These are phyloP conservation scores for Penicillium angulare DNA, from an alignment of 495 filamentous ascomycete species.

Conservation along the genomic window DNA sequence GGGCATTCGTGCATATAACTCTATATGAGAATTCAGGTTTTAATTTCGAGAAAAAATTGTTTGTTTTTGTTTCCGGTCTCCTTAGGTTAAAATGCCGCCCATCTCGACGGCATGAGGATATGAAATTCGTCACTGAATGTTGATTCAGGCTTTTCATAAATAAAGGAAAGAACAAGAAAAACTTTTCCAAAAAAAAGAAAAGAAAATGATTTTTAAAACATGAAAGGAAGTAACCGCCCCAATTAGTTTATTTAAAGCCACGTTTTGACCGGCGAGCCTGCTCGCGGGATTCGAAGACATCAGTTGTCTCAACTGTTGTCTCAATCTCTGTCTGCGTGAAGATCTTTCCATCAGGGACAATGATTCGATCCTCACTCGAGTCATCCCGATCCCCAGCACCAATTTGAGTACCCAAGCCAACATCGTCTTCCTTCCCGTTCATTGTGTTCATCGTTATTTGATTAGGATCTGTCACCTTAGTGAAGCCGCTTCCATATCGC, in stretches of 20 bases:
- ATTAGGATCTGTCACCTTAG: conserved; percentile 26
- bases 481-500: conserved; percentile 31
- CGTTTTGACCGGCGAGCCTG: conserved; percentile 16
- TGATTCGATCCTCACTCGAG: conserved; percentile 35
- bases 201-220: not conserved
- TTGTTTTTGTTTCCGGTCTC: too few species aligned
- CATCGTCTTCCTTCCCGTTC: conserved; percentile 15
- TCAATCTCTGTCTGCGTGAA: conserved; percentile 38
- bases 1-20: too few species aligned
- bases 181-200: not conserved
- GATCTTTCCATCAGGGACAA: conserved; percentile 39
- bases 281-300: conserved; percentile 13
- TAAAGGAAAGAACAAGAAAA: not conserved
- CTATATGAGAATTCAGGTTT: too few species aligned
- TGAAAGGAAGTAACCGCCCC: not conserved
- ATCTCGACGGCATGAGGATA: too few species aligned
- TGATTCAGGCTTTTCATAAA: too few species aligned
- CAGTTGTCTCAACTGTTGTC: conserved; percentile 32
- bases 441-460: conserved; percentile 19
- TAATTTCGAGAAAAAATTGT: too few species aligned
- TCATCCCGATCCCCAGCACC: conserved; percentile 12
- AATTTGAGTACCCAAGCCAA: conserved; percentile 27
- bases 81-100: too few species aligned
- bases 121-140: too few species aligned
- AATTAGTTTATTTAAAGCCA: conserved; percentile 3